Percentiles rank a stretch among this genome's conserved stretches.
Conservation (phyloP, 768 basidiomycete genomes). For the Phaeotremella fagi region DNA sequence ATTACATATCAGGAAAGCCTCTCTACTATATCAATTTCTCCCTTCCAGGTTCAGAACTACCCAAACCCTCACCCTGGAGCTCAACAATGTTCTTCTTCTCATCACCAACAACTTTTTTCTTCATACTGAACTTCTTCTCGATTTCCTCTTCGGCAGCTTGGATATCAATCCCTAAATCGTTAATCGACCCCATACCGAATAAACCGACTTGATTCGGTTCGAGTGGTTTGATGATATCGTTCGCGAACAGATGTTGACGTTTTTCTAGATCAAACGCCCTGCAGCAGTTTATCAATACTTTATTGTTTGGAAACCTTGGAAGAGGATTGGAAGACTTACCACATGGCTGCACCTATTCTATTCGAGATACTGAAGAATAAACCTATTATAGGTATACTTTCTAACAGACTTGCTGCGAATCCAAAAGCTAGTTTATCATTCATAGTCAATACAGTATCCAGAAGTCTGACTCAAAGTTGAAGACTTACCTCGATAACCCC, state of each 20-base stretch:
- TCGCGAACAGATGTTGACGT: slow-evolving; percentile 50
- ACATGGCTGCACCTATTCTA: slow-evolving; percentile 89
- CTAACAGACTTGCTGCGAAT: slow-evolving; percentile 73
- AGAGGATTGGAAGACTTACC: slow-evolving; percentile 50
- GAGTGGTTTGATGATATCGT: slow-evolving; percentile 46
- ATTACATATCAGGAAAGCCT: too few relatives aligned
- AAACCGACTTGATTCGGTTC: slow-evolving; percentile 35
- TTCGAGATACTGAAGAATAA: slow-evolving; percentile 79
- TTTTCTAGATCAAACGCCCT: slow-evolving; percentile 51
- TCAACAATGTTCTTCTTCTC: slow-evolving; percentile 1
- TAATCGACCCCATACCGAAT: slow-evolving; percentile 29
- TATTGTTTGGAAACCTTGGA: neutral
- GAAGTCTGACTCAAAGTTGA: too few relatives aligned
- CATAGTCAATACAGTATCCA: too few relatives aligned
- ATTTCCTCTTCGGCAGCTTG: slow-evolving; percentile 35
- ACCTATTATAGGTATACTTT: slow-evolving; percentile 75
- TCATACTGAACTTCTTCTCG: slow-evolving; percentile 25
- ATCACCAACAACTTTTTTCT: neutral
- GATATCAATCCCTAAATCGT: slow-evolving; percentile 26
- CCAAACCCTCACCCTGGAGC: too few relatives aligned
- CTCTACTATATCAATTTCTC: too few relatives aligned
- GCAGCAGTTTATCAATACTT: neutral
- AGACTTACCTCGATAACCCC: slow-evolving; percentile 71
- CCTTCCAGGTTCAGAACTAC: too few relatives aligned
- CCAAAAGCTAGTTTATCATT: slow-evolving; percentile 90